These are phyloP conservation scores for Boletus coccyginus DNA, from an alignment of 768 basidiomycete genomes.

Conservation along the genomic window DNA sequence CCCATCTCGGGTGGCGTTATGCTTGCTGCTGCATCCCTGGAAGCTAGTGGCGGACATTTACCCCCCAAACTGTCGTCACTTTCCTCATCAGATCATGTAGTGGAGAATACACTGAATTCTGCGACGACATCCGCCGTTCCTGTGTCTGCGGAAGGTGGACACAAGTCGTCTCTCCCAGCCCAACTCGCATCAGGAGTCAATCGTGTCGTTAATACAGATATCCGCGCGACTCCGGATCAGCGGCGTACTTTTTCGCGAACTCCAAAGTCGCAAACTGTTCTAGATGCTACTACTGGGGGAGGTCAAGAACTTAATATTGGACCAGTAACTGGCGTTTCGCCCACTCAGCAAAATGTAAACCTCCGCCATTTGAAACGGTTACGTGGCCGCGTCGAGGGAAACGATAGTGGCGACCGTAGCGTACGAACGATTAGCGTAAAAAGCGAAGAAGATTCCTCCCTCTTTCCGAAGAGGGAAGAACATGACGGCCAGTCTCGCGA, in stretches of 20 bases:
- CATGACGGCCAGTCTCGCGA: conserved; percentile 3
- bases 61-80: conserved; percentile 3
- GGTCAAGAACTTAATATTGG: conserved; percentile 22
- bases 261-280: conserved; percentile 24
- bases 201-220: background rate
- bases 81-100: background rate
- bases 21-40: conserved; percentile 6
- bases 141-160: conserved; percentile 11
- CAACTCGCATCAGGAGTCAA: conserved; percentile 17
- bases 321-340: conserved; percentile 21
- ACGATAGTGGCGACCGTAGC: conserved; percentile 28
- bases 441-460: conserved; percentile 12
- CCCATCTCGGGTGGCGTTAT: conserved; percentile 19
- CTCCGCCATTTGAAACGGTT: conserved; percentile 30
- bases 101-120: background rate
- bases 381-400: conserved; percentile 27
- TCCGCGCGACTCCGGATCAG: conserved; percentile 2
- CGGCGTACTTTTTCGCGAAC: conserved; percentile 15
- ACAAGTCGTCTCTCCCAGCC: conserved; percentile 6
- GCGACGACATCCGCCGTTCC: conserved; percentile 5
- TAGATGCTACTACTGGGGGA: conserved; percentile 6
- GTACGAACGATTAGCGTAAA: conserved; percentile 20
- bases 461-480: conserved; percentile 17
- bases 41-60: background rate
- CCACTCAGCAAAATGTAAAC: conserved; percentile 27